A percentile compares a stretch with the other conserved stretches of the same genome.
Evolutionary conservation across 495 filamentous ascomycete species (phyloP).

Genomic region (Penicillium alfredii): DNA sequence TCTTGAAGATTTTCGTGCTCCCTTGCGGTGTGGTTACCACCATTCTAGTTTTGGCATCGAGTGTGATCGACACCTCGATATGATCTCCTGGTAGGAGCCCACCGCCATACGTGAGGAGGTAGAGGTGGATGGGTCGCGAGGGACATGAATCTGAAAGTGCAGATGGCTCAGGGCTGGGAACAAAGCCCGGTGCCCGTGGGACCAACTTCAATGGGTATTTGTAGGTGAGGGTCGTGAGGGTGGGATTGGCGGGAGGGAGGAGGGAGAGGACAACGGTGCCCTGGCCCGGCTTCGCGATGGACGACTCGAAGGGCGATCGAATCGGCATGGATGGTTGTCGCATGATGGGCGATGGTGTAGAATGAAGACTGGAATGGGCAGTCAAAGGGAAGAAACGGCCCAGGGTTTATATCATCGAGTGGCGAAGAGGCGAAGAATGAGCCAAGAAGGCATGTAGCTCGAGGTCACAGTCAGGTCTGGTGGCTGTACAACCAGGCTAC

Average conservation of each 20-base stretch:
- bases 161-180: slow-evolving; percentile 23
- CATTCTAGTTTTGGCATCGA: slow-evolving; percentile 61
- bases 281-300: slow-evolving; percentile 65
- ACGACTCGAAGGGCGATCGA: slow-evolving; percentile 60
- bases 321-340: slow-evolving; percentile 34
- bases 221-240: slow-evolving; percentile 70
- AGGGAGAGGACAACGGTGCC: slow-evolving; percentile 70
- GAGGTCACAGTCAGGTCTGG: slow-evolving; percentile 7
- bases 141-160: slow-evolving; percentile 22
- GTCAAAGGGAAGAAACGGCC: not conserved
- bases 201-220: slow-evolving; percentile 95
- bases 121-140: slow-evolving; percentile 55
- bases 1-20: slow-evolving; percentile 92
- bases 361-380: not conserved
- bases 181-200: slow-evolving; percentile 49
- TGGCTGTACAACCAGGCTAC: slow-evolving; percentile 9
- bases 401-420: slow-evolving; percentile 10
- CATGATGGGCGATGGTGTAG: slow-evolving; percentile 14
- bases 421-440: slow-evolving; percentile 4
- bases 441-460: slow-evolving; percentile 12
- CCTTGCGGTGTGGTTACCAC: slow-evolving; percentile 83
- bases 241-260: slow-evolving; percentile 63
- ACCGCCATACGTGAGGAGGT: slow-evolving; percentile 91
- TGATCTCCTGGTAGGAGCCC: slow-evolving; percentile 83
- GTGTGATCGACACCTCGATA: slow-evolving; percentile 63